Evolutionary conservation across 345 rosid genomes (phyloP), one percentile per base, ranked within the genome.

Genomic region (Gossypium thurberi): DNA sequence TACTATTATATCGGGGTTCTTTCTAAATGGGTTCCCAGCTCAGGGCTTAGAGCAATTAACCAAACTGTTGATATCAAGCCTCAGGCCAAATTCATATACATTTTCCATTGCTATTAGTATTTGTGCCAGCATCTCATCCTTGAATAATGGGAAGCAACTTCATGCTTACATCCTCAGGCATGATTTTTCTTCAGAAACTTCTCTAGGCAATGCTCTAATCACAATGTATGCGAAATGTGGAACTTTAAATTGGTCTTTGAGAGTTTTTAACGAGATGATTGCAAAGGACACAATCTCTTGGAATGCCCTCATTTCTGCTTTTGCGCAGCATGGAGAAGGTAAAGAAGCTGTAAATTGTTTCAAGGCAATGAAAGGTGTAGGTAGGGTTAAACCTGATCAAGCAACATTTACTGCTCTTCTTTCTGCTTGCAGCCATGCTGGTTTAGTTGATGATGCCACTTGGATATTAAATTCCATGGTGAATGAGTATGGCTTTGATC

Each of bases 391-490:
- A 50, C 88, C 91, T 1, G 92, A 92, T 81, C 77, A 79, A 8
- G 88, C 94, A 70, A 89, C 94, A 52, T 85, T 92, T 64, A 71
- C 88, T 15, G 81, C 87, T 12, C 73, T 83, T 77, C 87, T 92
- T 51, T 90, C 98, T 33, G 96, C 90, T 66, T 92, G 96, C 69
- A 87, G 94, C 80, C 98, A 84, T 79, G 77, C 87, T 8, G 94
- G 93, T 74, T 67, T 92, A 71, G 86, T 92, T 21, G 71, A 79
- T 56, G 86, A 88, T 48, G 94, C 91, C 55, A 72, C 81, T 47
- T 80, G 79, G 63, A 78, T 87, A 58, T 86, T 90, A 72, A 77
- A 83, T 72, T 79, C 83, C 28, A 87, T 92, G 90, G 78, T 83
- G 67, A 82, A 71, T 74, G 65, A 72, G 40, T 79, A 79, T 58